A percentile compares a stretch with the other conserved stretches of the same genome.
These are phyloP conservation scores for Setomelanomma holmii DNA, from an alignment of 2,329 filamentous ascomycete genomes.

Conservation along the genomic window DNA sequence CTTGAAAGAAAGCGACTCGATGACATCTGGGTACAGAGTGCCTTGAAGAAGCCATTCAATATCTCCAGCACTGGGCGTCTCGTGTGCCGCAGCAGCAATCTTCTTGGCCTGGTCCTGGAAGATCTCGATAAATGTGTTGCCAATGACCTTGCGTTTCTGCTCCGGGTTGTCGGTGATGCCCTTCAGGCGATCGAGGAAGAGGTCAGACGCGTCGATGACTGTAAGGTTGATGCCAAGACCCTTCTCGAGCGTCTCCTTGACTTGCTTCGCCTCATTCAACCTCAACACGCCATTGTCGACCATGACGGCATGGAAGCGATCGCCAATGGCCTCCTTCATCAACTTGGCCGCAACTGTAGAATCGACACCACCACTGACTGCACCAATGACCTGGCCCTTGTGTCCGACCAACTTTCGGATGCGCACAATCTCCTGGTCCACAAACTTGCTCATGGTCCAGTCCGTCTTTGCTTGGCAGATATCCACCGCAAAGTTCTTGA, in stretches of 20 bases:
- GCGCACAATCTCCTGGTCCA: conserved; percentile 78
- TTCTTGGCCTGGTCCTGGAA: conserved; percentile 81
- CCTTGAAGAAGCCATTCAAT: conserved; percentile 90
- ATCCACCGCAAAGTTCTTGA: conserved; percentile 82
- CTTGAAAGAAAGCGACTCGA: conserved; percentile 75
- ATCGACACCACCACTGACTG: conserved; percentile 85
- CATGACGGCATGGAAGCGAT: conserved; percentile 83
- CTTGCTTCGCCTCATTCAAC: conserved; percentile 80
- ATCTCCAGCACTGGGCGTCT: conserved; percentile 72
- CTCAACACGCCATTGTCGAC: conserved; percentile 89
- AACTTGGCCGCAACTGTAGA: conserved; percentile 85
- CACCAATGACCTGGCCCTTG: conserved; percentile 80
- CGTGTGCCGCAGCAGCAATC: conserved; percentile 74
- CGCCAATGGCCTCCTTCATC: conserved; percentile 85
- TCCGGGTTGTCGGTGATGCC: conserved; percentile 80
- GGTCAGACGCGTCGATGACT: conserved; percentile 78
- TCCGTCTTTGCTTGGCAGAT: conserved; percentile 80
- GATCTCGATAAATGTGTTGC: conserved; percentile 78
- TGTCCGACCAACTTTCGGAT: conserved; percentile 84
- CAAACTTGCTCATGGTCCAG: conserved; percentile 88
- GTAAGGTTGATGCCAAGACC: conserved; percentile 91
- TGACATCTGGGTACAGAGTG: conserved; percentile 79
- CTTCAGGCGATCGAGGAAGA: conserved; percentile 77
- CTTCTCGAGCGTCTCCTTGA: conserved; percentile 78
- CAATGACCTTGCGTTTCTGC: conserved; percentile 90